Evolutionary conservation across 805 yeast genomes (phyloP).

Genomic region (Scheffersomyces amazonensis): DNA sequence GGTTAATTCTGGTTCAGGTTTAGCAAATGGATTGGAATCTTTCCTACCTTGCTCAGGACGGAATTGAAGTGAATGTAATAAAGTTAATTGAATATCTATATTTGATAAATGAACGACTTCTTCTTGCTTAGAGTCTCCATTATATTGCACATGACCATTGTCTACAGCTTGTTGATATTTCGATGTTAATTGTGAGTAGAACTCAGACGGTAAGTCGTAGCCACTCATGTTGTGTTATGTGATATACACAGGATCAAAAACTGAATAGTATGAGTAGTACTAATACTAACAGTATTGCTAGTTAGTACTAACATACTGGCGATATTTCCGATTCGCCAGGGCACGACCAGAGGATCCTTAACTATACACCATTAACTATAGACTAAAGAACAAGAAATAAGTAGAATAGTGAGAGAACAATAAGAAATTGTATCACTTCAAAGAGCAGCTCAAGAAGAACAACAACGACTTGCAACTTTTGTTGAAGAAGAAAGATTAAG

Average conservation of each 20-base stretch:
- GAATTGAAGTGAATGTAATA: conserved; percentile 30
- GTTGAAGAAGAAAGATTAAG: too few species aligned
- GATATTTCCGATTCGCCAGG: too few species aligned
- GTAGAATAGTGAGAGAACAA: too few species aligned
- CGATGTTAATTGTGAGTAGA: conserved; percentile 28
- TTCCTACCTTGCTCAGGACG: conserved; percentile 40
- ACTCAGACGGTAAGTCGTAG: conserved; percentile 33
- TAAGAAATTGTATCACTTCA: too few species aligned
- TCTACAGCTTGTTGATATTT: conserved; percentile 50
- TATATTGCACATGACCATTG: conserved; percentile 46
- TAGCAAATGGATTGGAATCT: conserved; percentile 68
- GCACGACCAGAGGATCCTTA: too few species aligned
- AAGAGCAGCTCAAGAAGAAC: too few species aligned
- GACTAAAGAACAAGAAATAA: too few species aligned
- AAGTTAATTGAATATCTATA: conserved; percentile 26
- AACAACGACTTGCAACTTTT: too few species aligned
- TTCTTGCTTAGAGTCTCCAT: conserved; percentile 43
- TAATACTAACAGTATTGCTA: too few species aligned
- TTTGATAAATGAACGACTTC: conserved; percentile 21
- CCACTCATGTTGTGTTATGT: conserved; percentile 11
- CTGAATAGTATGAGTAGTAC: neutral
- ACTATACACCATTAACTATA: too few species aligned
- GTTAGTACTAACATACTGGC: too few species aligned
- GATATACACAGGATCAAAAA: too few species aligned
- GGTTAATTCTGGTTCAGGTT: conserved; percentile 75